Conservation (phyloP, 1,284 basidiomycete genomes). For the Ganoderma boninense region DNA sequence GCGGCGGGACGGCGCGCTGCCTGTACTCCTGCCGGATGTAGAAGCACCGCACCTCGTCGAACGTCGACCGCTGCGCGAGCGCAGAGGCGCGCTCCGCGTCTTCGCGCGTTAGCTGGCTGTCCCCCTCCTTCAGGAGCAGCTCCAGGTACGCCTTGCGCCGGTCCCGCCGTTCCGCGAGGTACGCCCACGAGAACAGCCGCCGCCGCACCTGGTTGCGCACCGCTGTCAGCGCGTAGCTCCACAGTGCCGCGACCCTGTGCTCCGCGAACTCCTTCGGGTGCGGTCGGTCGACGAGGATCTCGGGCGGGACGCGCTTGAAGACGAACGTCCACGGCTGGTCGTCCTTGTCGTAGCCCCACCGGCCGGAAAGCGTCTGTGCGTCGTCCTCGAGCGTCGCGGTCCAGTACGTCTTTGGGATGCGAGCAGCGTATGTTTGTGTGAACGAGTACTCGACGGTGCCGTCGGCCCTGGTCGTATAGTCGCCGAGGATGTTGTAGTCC, state of each 20-base stretch:
- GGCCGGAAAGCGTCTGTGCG: constrained; percentile 22
- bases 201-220: constrained; percentile 17
- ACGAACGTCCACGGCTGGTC: constrained; percentile 18
- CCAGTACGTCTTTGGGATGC: constrained; percentile 18
- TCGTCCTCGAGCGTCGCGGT: constrained; percentile 17
- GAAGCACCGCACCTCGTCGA: constrained; percentile 14
- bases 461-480: constrained; percentile 10
- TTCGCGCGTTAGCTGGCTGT: constrained; percentile 5
- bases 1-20: not conserved
- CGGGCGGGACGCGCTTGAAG: constrained; percentile 21
- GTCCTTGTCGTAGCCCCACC: constrained; percentile 18
- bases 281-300: constrained; percentile 20
- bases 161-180: constrained; percentile 22
- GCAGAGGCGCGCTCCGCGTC: constrained; percentile 16
- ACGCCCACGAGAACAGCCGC: constrained; percentile 26
- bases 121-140: constrained; percentile 14
- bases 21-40: constrained; percentile 12
- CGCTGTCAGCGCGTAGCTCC: constrained; percentile 19
- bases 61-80: constrained; percentile 19
- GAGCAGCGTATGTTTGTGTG: constrained; percentile 16
- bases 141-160: constrained; percentile 19
- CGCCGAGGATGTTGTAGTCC: constrained; percentile 10
- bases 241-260: constrained; percentile 18
- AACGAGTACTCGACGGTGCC: constrained; percentile 20
- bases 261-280: not conserved